Conservation (phyloP, 768 basidiomycete species). For the Lentinula sp. region DNA sequence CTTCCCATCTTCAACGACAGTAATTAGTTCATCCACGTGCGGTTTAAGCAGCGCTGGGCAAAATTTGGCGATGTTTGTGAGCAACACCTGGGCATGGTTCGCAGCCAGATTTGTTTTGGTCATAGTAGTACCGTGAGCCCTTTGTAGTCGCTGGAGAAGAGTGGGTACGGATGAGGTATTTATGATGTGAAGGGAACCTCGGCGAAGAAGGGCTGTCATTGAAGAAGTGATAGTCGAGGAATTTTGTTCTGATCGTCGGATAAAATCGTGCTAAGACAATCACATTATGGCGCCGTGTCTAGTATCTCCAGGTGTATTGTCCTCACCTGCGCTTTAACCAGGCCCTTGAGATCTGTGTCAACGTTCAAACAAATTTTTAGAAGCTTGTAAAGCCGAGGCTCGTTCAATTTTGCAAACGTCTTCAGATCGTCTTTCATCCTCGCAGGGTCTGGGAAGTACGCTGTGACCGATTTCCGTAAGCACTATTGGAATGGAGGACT, state of each 20-base stretch:
- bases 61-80: conserved; percentile 67
- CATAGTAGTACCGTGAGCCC: conserved; percentile 32
- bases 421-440: conserved; percentile 76
- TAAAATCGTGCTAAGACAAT: conserved; percentile 61
- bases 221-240: conserved; percentile 57
- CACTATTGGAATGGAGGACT: background rate
- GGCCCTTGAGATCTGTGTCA: conserved; percentile 73
- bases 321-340: conserved; percentile 72
- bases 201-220: conserved; percentile 64
- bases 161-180: conserved; percentile 85
- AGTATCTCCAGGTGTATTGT: background rate
- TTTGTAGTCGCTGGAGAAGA: conserved; percentile 64
- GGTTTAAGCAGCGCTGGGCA: conserved; percentile 66
- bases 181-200: conserved; percentile 63
- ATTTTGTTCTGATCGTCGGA: conserved; percentile 68
- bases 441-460: conserved; percentile 55
- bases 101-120: conserved; percentile 22
- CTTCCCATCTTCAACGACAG: conserved; percentile 63
- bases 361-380: conserved; percentile 78
- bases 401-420: conserved; percentile 83
- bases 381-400: conserved; percentile 78
- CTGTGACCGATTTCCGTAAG: conserved; percentile 3
- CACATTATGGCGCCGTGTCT: background rate
- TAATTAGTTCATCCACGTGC: conserved; percentile 72
- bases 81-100: conserved; percentile 43